Evolutionary conservation across 306 rosid species (phyloP).

Genomic region (Psophocarpus tetragonolobus): DNA sequence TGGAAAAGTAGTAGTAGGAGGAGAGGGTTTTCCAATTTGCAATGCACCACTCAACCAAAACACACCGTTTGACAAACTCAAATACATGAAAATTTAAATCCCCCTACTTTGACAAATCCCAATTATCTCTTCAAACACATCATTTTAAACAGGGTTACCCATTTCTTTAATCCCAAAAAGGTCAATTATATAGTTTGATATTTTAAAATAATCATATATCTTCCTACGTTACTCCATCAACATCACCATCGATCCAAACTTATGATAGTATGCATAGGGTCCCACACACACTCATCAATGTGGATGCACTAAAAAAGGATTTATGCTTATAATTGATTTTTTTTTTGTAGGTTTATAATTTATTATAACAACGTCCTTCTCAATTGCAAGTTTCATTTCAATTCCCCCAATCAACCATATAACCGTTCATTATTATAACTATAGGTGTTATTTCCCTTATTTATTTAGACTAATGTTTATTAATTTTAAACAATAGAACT

Average conservation of each 20-base stretch:
- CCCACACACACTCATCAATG: conserved; percentile 47
- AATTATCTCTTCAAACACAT: conserved; percentile 44
- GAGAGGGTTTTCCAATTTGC: conserved; percentile 49
- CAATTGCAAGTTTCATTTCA: conserved; percentile 32
- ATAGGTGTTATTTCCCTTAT: conserved; percentile 15
- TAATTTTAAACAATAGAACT: conserved; percentile 28
- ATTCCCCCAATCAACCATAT: conserved; percentile 28
- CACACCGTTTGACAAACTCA: conserved; percentile 40
- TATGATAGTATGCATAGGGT: conserved; percentile 33
- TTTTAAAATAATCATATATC: conserved; percentile 21
- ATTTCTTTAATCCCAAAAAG: conserved; percentile 4
- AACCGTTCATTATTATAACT: background rate
- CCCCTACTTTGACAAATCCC: conserved; percentile 48
- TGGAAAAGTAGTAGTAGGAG: background rate
- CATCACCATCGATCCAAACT: conserved; percentile 48
- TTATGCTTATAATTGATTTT: conserved; percentile 39
- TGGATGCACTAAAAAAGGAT: conserved; percentile 38
- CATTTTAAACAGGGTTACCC: background rate
- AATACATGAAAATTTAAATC: background rate
- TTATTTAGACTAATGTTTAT: conserved; percentile 16
- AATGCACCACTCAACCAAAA: conserved; percentile 53
- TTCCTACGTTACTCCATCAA: conserved; percentile 37
- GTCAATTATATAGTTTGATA: conserved; percentile 6
- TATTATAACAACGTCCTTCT: conserved; percentile 47
- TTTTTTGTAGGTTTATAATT: conserved; percentile 10